phyloP scores from a whole-genome alignment of 352 stramenopile species.

The Pythium phragmitis region DNA sequence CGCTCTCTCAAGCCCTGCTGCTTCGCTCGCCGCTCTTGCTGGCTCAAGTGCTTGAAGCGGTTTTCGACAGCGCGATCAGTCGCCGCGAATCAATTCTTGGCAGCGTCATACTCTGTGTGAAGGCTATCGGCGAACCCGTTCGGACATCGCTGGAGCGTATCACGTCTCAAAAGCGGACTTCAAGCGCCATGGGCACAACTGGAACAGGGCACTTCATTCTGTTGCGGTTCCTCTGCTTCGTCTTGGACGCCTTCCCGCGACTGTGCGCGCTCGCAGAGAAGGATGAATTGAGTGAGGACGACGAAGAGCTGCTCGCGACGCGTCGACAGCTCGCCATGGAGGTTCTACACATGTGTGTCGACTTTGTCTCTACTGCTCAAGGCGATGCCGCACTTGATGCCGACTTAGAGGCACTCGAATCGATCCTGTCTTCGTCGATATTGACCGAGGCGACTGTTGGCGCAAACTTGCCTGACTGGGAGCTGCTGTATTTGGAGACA shows the following conservation, averaged over 20 bases:
- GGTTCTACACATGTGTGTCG: constrained; percentile 49
- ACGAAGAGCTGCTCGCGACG: constrained; percentile 50
- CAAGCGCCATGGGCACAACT: constrained; percentile 21
- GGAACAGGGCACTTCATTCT: constrained; percentile 44
- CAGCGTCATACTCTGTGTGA: constrained; percentile 56
- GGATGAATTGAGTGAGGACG: constrained; percentile 70
- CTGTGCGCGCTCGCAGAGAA: constrained; percentile 53
- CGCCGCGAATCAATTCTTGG: constrained; percentile 55
- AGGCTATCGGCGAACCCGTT: constrained; percentile 42
- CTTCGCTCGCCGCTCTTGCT: constrained; percentile 43
- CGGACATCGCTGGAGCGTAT: constrained; percentile 38
- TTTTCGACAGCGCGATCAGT: constrained; percentile 52
- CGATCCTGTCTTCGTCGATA: background rate
- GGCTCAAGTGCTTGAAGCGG: constrained; percentile 49
- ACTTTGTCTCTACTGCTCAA: constrained; percentile 41
- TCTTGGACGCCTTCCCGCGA: constrained; percentile 52
- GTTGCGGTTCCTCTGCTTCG: constrained; percentile 59
- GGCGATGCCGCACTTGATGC: background rate
- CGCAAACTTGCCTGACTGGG: constrained; percentile 43
- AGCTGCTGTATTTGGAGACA: constrained; percentile 46
- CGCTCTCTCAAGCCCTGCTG: constrained; percentile 46
- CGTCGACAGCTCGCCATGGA: constrained; percentile 52
- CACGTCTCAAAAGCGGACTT: constrained; percentile 3
- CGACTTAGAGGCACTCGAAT: background rate
- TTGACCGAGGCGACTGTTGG: background rate